Evolutionary conservation across 164 flowering plant genomes (phyloP), one percentile per base, ranked within the genome.

Genomic region (Annona squamosa): DNA sequence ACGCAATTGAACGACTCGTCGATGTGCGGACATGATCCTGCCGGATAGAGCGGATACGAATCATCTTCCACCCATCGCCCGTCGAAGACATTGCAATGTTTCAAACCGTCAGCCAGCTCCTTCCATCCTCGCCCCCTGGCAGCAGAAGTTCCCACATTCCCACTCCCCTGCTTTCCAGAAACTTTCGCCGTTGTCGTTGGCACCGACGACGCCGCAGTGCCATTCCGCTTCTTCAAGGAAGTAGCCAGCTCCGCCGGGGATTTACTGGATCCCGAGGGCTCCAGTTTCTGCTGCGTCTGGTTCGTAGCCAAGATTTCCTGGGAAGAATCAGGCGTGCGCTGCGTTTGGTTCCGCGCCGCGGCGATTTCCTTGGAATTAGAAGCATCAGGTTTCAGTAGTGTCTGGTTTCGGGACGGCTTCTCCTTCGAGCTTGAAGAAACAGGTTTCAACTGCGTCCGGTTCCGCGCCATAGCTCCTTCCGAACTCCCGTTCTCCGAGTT

Each of bases 31-130:
- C 99, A 95, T 47, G 98, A 86, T 1, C 96, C 97, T 13, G 89
- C 90, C 70, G 82, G 78, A 78, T 91, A 95, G 43, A 95, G 86
- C 4, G 97, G 97, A 73, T 93, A 91, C 0, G 92, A 84, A 12
- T 91, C 91, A 72, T 93, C 99, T 71, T 57, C 84, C 67, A 93
- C 94, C 99, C 99, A 95, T 18, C 76, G 80, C 63, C 99, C 99
- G 74, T 89, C 87, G 74, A 86, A 93, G 4, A 95, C 76, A 80
- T 95, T 81, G 71, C 99, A 95, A 37, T 83, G 76, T 80, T 75
- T 75, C 85, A 90, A 71, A 19, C 83, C 75, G 57, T 81, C 78
- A 7, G 84, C 41, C 79, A 74, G 71, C 47, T 74, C 69, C 77
- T 73, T 74, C 61, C 78, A 74, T 57, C 46, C 46, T 12, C 62